Evolutionary conservation across 2,329 filamentous ascomycete genomes (phyloP).

Genomic region (Diaporthe sp.): DNA sequence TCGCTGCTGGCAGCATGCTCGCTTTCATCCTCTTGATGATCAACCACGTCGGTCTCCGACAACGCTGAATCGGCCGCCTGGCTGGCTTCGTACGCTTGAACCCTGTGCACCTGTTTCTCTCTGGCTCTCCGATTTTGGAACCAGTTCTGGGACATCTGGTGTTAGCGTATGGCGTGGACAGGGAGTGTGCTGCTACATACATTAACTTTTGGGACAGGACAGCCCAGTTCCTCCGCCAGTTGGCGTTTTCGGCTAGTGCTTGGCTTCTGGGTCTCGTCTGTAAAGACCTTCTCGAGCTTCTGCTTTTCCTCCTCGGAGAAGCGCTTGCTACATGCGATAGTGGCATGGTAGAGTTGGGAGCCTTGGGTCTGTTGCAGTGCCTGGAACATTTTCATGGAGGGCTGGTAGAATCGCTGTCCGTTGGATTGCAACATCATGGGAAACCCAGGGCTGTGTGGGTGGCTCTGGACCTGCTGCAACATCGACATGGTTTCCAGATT

Average conservation of each 20-base stretch:
- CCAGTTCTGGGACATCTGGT: conserved; percentile 68
- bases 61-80: conserved; percentile 55
- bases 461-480: conserved; percentile 35
- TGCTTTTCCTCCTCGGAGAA: conserved; percentile 42
- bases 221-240: conserved; percentile 40
- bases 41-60: conserved; percentile 50
- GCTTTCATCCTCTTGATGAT: conserved; percentile 49
- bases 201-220: conserved; percentile 41
- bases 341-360: conserved; percentile 39
- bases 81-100: conserved; percentile 63
- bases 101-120: conserved; percentile 74
- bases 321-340: conserved; percentile 41
- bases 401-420: conserved; percentile 36
- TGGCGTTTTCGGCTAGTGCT: conserved; percentile 42
- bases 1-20: conserved; percentile 48
- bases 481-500: conserved; percentile 38
- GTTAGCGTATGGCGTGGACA: conserved; percentile 48
- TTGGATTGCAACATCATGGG: conserved; percentile 41
- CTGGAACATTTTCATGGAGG: conserved; percentile 40
- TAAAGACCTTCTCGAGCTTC: conserved; percentile 42
- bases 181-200: conserved; percentile 22
- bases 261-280: conserved; percentile 42
- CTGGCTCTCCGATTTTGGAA: conserved; percentile 77
- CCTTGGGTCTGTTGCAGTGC: conserved; percentile 37
- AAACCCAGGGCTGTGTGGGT: conserved; percentile 36